Evolutionary conservation across 306 rosid genomes (phyloP), one percentile per base, ranked within the genome.

Genomic region (Pueraria montana): DNA sequence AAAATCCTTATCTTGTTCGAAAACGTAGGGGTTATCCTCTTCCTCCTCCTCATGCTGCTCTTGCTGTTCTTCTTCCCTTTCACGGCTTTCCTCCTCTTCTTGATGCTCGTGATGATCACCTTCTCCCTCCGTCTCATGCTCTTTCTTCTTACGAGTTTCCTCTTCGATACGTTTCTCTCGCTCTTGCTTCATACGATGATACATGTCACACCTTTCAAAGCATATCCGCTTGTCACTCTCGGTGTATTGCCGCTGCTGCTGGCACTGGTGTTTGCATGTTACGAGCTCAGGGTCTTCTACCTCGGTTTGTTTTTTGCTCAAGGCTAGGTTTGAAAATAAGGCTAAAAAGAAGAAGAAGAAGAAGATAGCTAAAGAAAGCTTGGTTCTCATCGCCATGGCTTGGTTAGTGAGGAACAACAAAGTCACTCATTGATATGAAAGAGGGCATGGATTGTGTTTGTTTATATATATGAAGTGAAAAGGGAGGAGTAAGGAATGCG

Each of bases 241-340:
- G 4, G 21, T 82, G 26, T 53, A 85, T 21, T 90, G 86, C 3
- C 2, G 45, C 46, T 84, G 88, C 20, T 84, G 87, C 12, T 13
- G n/a, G 89, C 97, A 94, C 77, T 88, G 91, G 59, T 90, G 88
- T 76, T 71, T 63, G 63, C 97, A 92, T 20, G 88, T 87, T 81
- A 27, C 12, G 16, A 89, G 78, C 68, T 90, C 95, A 0, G 90
- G 91, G 55, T 94, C 95, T 53, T 1, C 53, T 6, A 23, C 63
- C 49, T 86, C 88, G 0, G 76, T 88, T 68, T 87, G 91, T 79
- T 71, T 40, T 26, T 0, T 27, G 59, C 27, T 63, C 18, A 36
- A 42, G 68, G 67, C 86, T 49, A 71, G 63, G 50, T 36, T 68
- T 34, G 76, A 79, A 30, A 65, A 52, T 3, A 84, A 62, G 8